Evolutionary conservation across 148 eudicot genomes (phyloP), one percentile per base, ranked within the genome.

Genomic region (Arbutus unedo): DNA sequence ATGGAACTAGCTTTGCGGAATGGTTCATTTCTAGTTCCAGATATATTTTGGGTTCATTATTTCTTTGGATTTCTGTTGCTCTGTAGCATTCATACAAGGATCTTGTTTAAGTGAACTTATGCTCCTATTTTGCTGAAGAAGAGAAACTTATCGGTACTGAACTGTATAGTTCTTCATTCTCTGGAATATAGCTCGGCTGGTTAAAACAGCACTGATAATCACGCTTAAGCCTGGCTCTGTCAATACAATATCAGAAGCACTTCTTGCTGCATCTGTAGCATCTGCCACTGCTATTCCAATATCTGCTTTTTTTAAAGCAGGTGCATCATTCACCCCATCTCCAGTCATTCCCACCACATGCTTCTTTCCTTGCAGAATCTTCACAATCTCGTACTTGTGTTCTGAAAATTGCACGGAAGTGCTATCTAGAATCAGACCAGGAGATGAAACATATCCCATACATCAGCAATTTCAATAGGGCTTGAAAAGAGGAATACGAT

Each of bases 221-320:
- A 92, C 91, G 80, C 92, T 92, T 86, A 91, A 90, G n/a, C 93
- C 95, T 38, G 95, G 95, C 86, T 92, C 93, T 45, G 95, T 92
- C 81, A 92, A 82, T 78, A 92, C 93, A 76, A 92, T 81, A 87
- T 92, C 95, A 84, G 95, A 83, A 41, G 95, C 95, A 87, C 91
- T 85, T 83, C 92, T 87, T 57, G 95, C 95, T 82, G 92, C 95
- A 85, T 92, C 93, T 68, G 95, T 92, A 45, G 95, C 90, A 86
- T 92, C 93, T 48, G 92, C 88, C 67, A 92, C 95, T 64, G 95
- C 95, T 78, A 92, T 92, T 78, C 95, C 95, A 59, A 92, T 92
- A 84, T 92, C 94, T 80, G 94, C 95, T 85, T 91, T 92, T 86
- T 92, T 92, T 54, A 92, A 86, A 81, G 95, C 95, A 31, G 93